phyloP scores from a whole-genome alignment of 495 filamentous ascomycete genomes.

The Xylona heveae region DNA sequence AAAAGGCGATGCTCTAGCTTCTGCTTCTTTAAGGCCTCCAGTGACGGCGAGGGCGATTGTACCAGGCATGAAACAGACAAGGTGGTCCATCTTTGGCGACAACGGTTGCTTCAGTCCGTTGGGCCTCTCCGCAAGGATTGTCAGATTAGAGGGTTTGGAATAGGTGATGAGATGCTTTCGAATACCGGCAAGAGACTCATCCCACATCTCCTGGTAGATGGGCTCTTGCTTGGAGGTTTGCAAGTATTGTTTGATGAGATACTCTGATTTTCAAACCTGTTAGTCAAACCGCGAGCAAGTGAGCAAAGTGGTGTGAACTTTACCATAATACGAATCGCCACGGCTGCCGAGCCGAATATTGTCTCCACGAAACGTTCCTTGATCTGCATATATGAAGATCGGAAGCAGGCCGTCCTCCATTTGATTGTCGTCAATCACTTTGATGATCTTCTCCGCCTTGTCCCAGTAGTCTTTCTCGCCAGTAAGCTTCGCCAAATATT shows the following conservation, averaged over 20 bases:
- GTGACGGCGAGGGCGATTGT: slow-evolving; percentile 84
- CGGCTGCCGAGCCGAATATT: slow-evolving; percentile 85
- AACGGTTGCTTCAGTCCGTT: slow-evolving; percentile 40
- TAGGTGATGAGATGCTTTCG: slow-evolving; percentile 85
- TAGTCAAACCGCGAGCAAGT: no score
- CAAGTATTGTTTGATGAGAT: slow-evolving; percentile 89
- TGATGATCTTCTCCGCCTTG: slow-evolving; percentile 72
- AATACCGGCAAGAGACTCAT: slow-evolving; percentile 64
- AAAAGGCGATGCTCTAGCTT: slow-evolving; percentile 42
- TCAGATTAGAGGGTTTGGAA: slow-evolving; percentile 55
- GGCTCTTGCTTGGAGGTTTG: slow-evolving; percentile 77
- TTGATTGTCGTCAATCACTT: slow-evolving; percentile 65
- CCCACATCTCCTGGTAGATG: slow-evolving; percentile 82
- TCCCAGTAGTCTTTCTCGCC: slow-evolving; percentile 86
- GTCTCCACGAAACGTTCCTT: slow-evolving; percentile 53
- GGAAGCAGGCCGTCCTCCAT: slow-evolving; percentile 68
- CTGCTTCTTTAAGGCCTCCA: slow-evolving; percentile 46
- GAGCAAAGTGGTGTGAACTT: neutral
- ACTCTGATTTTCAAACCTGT: slow-evolving; percentile 38
- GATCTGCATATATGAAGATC: slow-evolving; percentile 68
- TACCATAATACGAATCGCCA: slow-evolving; percentile 88
- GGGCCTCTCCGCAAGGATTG: slow-evolving; percentile 72
- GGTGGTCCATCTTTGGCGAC: slow-evolving; percentile 89
- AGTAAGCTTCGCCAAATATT: slow-evolving; percentile 87
- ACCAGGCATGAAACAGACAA: slow-evolving; percentile 94